Evolutionary conservation across 371 early-diverging fungal species (phyloP).

Genomic region (Mucor irregularis): DNA sequence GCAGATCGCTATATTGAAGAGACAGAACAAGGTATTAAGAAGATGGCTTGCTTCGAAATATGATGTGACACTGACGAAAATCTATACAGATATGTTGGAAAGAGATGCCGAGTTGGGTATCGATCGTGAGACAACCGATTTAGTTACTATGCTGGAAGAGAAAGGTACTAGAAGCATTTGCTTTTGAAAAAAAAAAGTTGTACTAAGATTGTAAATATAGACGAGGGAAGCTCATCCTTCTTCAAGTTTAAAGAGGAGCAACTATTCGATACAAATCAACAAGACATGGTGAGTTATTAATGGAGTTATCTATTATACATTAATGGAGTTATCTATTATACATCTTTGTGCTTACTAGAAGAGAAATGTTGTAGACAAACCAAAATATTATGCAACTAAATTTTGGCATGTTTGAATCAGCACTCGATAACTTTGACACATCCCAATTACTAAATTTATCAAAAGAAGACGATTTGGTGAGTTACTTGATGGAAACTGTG

Average conservation of each 20-base stretch:
- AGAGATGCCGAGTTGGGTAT: conserved; percentile 51
- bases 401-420: conserved; percentile 27
- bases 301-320: neutral
- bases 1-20: conserved; percentile 40
- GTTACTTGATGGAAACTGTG: too few species aligned
- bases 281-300: neutral
- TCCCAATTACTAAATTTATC: conserved; percentile 23
- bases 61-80: neutral
- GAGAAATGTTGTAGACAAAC: conserved; percentile 18
- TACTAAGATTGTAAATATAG: conserved; percentile 1
- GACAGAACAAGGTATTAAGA: conserved; percentile 33
- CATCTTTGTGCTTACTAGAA: too few species aligned
- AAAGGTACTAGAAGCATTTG: conserved; percentile 17
- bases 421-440: conserved; percentile 24
- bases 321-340: too few species aligned
- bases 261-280: conserved; percentile 19
- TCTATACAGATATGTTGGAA: conserved; percentile 25
- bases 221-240: conserved; percentile 33
- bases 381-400: conserved; percentile 35
- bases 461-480: conserved; percentile 30
- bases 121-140: conserved; percentile 50
- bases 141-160: conserved; percentile 43
- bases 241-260: conserved; percentile 53
- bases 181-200: too few species aligned
- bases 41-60: neutral